Evolutionary conservation across 108 stramenopile species (phyloP).

Genomic region (Fragilaria crotonensis): DNA sequence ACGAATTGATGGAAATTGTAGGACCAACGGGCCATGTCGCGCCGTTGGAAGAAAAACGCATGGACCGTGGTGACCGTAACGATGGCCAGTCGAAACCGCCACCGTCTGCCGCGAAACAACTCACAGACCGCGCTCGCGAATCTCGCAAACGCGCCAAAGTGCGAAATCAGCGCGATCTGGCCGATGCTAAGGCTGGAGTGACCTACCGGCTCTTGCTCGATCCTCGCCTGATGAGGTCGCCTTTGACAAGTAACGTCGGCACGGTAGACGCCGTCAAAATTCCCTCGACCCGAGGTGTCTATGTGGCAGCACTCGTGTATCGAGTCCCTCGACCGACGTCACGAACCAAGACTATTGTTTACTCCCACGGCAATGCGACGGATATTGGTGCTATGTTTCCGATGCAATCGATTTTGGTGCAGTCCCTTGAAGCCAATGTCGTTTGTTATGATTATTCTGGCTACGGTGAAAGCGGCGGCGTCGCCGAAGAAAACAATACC

Average conservation of each 20-base stretch:
- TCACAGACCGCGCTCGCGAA: conserved; percentile 55
- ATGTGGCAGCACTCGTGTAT: conserved; percentile 65
- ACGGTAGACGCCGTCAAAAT: conserved; percentile 57
- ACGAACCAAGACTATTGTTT: conserved; percentile 68
- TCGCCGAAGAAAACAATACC: conserved; percentile 72
- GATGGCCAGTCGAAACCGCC: conserved; percentile 4
- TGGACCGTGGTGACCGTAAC: neutral
- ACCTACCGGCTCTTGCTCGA: conserved; percentile 46
- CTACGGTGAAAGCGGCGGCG: conserved; percentile 76
- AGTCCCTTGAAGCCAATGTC: conserved; percentile 63
- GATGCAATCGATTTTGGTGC: conserved; percentile 50
- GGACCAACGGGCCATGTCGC: neutral
- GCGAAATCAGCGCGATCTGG: conserved; percentile 45
- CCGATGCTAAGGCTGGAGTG: conserved; percentile 48
- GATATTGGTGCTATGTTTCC: conserved; percentile 83
- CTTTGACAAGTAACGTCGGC: conserved; percentile 35
- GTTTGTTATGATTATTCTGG: conserved; percentile 84
- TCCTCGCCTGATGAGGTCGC: conserved; percentile 33
- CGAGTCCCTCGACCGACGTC: conserved; percentile 24
- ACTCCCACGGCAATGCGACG: conserved; percentile 87
- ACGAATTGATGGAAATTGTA: no score
- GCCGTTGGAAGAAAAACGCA: neutral
- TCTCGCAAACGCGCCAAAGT: conserved; percentile 52
- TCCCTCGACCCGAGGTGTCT: conserved; percentile 36
- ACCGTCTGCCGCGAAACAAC: conserved; percentile 50